phyloP scores from a whole-genome alignment of 2,329 filamentous ascomycete genomes.

The Mycosphaerella sp. region DNA sequence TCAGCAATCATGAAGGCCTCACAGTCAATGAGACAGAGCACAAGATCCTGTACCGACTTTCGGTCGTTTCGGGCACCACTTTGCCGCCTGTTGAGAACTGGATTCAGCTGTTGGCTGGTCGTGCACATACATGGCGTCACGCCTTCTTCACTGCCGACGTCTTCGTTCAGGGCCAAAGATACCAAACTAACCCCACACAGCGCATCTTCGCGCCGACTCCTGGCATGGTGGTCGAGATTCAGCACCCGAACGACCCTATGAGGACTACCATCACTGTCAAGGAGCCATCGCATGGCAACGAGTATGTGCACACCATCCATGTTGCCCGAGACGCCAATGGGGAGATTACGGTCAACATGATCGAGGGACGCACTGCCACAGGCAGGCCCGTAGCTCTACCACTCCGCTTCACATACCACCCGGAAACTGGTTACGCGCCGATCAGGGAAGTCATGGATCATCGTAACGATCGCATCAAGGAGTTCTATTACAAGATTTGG shows the following conservation, averaged over 20 bases:
- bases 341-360: constrained; percentile 81
- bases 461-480: constrained; percentile 96
- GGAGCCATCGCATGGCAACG: constrained; percentile 79
- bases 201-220: constrained; percentile 81
- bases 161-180: constrained; percentile 90
- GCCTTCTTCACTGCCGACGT: constrained; percentile 91
- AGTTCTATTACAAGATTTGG: constrained; percentile 98
- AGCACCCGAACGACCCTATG: constrained; percentile 69
- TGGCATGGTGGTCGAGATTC: constrained; percentile 84
- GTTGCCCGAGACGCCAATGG: constrained; percentile 67
- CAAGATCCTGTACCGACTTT: constrained; percentile 80
- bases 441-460: constrained; percentile 94
- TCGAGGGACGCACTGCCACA: constrained; percentile 85
- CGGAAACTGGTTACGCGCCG: constrained; percentile 93
- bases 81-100: constrained; percentile 77
- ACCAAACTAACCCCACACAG: constrained; percentile 93
- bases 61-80: constrained; percentile 63
- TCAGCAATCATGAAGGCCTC: constrained; percentile 71
- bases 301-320: constrained; percentile 82
- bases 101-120: constrained; percentile 81
- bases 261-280: constrained; percentile 82
- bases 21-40: constrained; percentile 71
- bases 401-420: constrained; percentile 86
- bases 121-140: constrained; percentile 84
- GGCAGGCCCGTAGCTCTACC: constrained; percentile 75